Conservation (phyloP, 1,139 yeast species). For the Taiozyma onychis region DNA sequence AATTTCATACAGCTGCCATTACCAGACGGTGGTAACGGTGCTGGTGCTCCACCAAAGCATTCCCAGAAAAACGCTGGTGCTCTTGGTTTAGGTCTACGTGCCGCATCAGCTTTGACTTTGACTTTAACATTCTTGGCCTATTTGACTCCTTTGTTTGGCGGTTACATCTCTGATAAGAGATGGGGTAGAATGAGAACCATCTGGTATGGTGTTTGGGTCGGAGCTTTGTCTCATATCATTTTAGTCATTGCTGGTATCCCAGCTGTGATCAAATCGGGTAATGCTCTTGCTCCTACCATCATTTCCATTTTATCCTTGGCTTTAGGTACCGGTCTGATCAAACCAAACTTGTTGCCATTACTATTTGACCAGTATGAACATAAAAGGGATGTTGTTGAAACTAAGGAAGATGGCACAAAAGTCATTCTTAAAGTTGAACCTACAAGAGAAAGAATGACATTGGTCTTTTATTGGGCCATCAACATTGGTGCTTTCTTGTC, state of each 20-base stretch:
- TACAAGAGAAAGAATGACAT: slow-evolving; percentile 72
- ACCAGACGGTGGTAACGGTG: slow-evolving; percentile 44
- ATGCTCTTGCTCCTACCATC: slow-evolving; percentile 46
- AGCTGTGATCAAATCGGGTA: slow-evolving; percentile 41
- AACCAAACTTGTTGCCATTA: slow-evolving; percentile 72
- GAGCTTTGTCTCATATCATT: slow-evolving; percentile 57
- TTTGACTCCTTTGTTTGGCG: slow-evolving; percentile 74
- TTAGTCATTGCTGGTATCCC: slow-evolving; percentile 73
- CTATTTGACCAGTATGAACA: slow-evolving; percentile 70
- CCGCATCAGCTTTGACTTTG: slow-evolving; percentile 75
- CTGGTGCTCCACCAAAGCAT: slow-evolving; percentile 39
- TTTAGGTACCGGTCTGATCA: slow-evolving; percentile 78
- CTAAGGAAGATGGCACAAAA: slow-evolving; percentile 53
- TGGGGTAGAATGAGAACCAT: slow-evolving; percentile 72
- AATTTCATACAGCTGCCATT: slow-evolving; percentile 68
- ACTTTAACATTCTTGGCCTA: slow-evolving; percentile 83
- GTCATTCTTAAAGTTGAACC: slow-evolving; percentile 66
- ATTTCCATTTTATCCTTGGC: slow-evolving; percentile 66
- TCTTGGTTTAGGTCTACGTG: slow-evolving; percentile 51
- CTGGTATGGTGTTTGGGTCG: slow-evolving; percentile 52
- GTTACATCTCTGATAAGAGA: slow-evolving; percentile 68
- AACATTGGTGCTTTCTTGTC: slow-evolving; percentile 78
- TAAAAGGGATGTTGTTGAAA: slow-evolving; percentile 53
- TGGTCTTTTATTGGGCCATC: slow-evolving; percentile 74
- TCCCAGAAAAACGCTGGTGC: slow-evolving; percentile 48